These are phyloP conservation scores for Arachnomyces sp. DNA, from an alignment of 2,329 filamentous ascomycete genomes.

Conservation along the genomic window DNA sequence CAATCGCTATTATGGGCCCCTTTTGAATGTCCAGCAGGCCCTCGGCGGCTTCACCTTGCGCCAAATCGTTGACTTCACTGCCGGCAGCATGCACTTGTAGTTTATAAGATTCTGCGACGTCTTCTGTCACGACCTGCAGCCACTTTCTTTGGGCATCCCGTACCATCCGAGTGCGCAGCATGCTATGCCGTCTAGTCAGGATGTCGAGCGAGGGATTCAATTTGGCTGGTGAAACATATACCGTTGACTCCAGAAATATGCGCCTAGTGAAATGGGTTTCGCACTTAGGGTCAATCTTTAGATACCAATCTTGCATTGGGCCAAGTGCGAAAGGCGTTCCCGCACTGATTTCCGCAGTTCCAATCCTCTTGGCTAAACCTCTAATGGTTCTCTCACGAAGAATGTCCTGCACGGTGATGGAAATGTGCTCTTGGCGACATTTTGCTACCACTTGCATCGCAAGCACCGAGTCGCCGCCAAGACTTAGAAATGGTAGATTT, in stretches of 20 bases:
- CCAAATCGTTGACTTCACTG: slow-evolving; percentile 13
- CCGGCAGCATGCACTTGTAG: slow-evolving; percentile 16
- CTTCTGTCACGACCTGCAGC: slow-evolving; percentile 5
- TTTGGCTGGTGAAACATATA: slow-evolving; percentile 14
- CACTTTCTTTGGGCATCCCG: slow-evolving; percentile 5
- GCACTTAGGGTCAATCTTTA: slow-evolving; percentile 16
- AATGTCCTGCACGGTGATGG: slow-evolving; percentile 14
- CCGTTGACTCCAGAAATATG: slow-evolving; percentile 15
- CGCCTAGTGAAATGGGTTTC: slow-evolving; percentile 17
- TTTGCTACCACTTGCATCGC: slow-evolving; percentile 18
- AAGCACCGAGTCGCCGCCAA: slow-evolving; percentile 28
- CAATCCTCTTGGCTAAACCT: slow-evolving; percentile 7
- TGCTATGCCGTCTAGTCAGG: slow-evolving; percentile 22
- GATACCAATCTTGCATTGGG: slow-evolving; percentile 1
- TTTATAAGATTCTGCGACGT: slow-evolving; percentile 12
- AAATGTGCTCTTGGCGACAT: slow-evolving; percentile 11
- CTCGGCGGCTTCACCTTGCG: slow-evolving; percentile 12
- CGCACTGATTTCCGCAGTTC: slow-evolving; percentile 4
- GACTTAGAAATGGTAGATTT: slow-evolving; percentile 23
- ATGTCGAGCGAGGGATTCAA: slow-evolving; percentile 23
- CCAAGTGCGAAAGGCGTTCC: slow-evolving; percentile 8
- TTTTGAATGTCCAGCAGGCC: slow-evolving; percentile 24
- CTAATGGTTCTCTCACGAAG: slow-evolving; percentile 10
- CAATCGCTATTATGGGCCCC: slow-evolving; percentile 9
- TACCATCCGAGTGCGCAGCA: slow-evolving; percentile 24